Evolutionary conservation across 352 stramenopile species (phyloP).

Genomic region (Phytophthora sp.): DNA sequence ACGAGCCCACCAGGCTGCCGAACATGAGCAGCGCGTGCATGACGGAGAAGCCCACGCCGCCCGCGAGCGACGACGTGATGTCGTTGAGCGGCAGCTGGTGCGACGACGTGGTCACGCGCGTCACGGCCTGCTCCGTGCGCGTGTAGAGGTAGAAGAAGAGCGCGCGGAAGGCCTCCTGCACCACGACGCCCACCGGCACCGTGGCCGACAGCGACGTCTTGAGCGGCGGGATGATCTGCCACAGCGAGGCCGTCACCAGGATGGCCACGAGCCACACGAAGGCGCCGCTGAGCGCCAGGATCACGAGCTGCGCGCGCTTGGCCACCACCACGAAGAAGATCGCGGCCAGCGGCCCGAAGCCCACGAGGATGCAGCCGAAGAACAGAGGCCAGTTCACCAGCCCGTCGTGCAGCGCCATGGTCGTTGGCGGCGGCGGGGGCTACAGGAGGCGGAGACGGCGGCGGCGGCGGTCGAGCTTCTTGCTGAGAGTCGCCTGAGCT

Average conservation of each 20-base stretch:
- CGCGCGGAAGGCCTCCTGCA: slow-evolving; percentile 75
- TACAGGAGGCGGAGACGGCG: not conserved
- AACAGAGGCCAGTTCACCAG: slow-evolving; percentile 87
- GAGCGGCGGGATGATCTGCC: slow-evolving; percentile 76
- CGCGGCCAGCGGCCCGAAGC: slow-evolving; percentile 71
- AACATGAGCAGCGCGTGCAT: slow-evolving; percentile 90
- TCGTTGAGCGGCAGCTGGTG: slow-evolving; percentile 88
- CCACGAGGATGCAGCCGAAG: slow-evolving; percentile 82
- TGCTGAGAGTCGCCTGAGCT: not conserved
- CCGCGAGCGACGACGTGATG: slow-evolving; percentile 79
- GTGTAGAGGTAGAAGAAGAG: slow-evolving; percentile 84
- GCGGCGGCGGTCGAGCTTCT: too few species aligned
- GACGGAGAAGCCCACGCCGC: slow-evolving; percentile 78
- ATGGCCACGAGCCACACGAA: slow-evolving; percentile 87
- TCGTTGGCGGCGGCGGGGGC: not conserved
- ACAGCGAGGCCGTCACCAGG: slow-evolving; percentile 76
- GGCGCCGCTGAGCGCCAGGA: slow-evolving; percentile 77
- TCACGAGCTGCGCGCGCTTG: slow-evolving; percentile 85
- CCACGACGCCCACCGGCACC: slow-evolving; percentile 67
- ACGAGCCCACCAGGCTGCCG: slow-evolving; percentile 74
- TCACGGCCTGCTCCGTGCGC: slow-evolving; percentile 72
- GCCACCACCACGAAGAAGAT: slow-evolving; percentile 85
- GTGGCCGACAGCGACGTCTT: slow-evolving; percentile 79
- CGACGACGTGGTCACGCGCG: slow-evolving; percentile 75
- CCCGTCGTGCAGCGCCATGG: slow-evolving; percentile 72